These are phyloP conservation scores for Ceratocystis papillata DNA, from an alignment of 2,329 filamentous ascomycete species.

Conservation along the genomic window DNA sequence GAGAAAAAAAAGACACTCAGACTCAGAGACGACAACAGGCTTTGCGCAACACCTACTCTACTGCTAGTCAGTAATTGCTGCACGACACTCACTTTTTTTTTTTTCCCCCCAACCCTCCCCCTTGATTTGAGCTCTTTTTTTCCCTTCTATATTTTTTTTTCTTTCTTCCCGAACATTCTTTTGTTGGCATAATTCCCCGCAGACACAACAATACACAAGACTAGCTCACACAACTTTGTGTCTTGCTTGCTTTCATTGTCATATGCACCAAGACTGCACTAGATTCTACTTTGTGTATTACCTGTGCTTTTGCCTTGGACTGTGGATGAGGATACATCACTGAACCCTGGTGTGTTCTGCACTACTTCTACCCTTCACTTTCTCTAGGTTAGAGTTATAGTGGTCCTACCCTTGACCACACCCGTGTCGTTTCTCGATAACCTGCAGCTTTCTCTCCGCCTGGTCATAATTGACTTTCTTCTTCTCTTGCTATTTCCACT, in stretches of 20 bases:
- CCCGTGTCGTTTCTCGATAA: background rate
- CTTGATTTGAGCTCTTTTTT: background rate
- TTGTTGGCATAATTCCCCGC: constrained; percentile 13
- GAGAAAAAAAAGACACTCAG: constrained; percentile 1
- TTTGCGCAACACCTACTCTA: constrained; percentile 10
- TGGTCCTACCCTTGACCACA: background rate
- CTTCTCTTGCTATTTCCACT: background rate
- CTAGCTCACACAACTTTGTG: background rate
- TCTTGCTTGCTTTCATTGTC: constrained; percentile 7
- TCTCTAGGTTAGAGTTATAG: background rate
- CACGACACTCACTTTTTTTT: constrained; percentile 11
- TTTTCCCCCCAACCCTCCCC: background rate
- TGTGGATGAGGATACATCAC: constrained; percentile 2
- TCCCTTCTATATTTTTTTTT: constrained; percentile 3
- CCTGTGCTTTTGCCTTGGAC: background rate
- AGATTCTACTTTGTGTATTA: background rate
- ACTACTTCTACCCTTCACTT: background rate
- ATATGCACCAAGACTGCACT: constrained; percentile 3
- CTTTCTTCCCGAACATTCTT: background rate
- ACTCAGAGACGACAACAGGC: constrained; percentile 9
- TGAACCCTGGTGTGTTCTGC: constrained; percentile 2
- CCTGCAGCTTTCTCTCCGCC: background rate
- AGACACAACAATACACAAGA: background rate
- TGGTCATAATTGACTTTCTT: background rate
- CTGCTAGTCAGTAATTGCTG: constrained; percentile 14